phyloP scores from a whole-genome alignment of 805 yeast species.

The Metschnikowia aberdeeniae region DNA sequence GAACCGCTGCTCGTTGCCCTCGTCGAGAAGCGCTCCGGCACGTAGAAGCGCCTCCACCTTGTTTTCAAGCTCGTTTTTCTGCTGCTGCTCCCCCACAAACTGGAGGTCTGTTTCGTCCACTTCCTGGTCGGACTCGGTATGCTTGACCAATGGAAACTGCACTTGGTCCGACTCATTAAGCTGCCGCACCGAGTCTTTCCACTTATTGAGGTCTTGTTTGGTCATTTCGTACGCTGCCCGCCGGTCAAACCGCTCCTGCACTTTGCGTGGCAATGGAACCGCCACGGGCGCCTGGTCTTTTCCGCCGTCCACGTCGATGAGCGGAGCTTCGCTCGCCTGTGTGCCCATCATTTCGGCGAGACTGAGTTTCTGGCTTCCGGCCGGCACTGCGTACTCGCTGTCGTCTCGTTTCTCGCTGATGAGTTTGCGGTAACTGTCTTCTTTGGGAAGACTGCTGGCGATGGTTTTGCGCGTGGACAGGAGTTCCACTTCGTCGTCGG shows the following conservation, averaged over 20 bases:
- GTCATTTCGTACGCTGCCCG: conserved; percentile 87
- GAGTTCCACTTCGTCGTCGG: conserved; percentile 45
- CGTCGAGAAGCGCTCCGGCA: conserved; percentile 66
- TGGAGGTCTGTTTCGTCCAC: conserved; percentile 31
- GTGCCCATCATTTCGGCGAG: conserved; percentile 74
- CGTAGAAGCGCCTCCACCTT: conserved; percentile 58
- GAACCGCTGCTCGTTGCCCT: conserved; percentile 72
- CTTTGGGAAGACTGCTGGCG: conserved; percentile 32
- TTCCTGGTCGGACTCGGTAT: conserved; percentile 22
- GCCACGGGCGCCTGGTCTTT: conserved; percentile 49
- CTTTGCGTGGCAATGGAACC: conserved; percentile 80
- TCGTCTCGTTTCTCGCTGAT: conserved; percentile 57
- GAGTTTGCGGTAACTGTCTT: conserved; percentile 42
- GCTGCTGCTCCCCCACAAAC: conserved; percentile 16
- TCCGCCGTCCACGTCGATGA: conserved; percentile 39
- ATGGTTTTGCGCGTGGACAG: conserved; percentile 43
- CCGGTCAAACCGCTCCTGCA: conserved; percentile 82
- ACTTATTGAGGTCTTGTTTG: conserved; percentile 77
- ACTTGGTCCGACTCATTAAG: conserved; percentile 84
- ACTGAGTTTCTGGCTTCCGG: conserved; percentile 54
- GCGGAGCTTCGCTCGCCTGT: conserved; percentile 49
- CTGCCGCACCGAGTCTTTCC: conserved; percentile 79
- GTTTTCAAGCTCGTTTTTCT: conserved; percentile 60
- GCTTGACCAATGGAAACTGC: conserved; percentile 61
- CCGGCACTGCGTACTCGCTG: conserved; percentile 66